These are phyloP conservation scores for Globisporangium barbulae DNA, from an alignment of 352 stramenopile species.

Conservation along the genomic window DNA sequence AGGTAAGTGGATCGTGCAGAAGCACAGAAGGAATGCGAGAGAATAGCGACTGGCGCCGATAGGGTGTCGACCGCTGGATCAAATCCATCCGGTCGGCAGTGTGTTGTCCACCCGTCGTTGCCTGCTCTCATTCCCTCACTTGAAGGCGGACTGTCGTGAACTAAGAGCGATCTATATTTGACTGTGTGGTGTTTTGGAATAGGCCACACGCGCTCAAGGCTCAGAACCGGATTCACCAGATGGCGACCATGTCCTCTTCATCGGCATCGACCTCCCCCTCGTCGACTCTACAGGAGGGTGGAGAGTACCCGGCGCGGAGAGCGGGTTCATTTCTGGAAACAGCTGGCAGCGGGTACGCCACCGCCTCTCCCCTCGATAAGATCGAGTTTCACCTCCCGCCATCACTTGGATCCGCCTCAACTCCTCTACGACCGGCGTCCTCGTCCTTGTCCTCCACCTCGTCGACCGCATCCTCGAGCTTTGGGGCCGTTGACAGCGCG, in stretches of 20 bases:
- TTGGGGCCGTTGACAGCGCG: constrained; percentile 19
- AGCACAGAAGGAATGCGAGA: background rate
- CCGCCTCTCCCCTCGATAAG: constrained; percentile 24
- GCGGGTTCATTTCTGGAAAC: constrained; percentile 20
- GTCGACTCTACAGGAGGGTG: constrained; percentile 10
- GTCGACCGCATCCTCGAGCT: constrained; percentile 14
- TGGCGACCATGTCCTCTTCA: constrained; percentile 19
- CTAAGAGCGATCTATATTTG: constrained; percentile 9
- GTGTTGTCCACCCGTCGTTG: background rate
- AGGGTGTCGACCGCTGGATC: constrained; percentile 9
- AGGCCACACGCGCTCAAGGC: background rate
- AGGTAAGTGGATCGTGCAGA: constrained; percentile 1
- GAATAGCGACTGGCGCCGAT: background rate
- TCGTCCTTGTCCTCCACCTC: constrained; percentile 19
- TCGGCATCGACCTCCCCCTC: constrained; percentile 8
- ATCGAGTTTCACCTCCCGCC: constrained; percentile 24
- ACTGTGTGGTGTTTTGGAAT: constrained; percentile 3
- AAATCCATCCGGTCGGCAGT: constrained; percentile 13
- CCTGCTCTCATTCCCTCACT: background rate
- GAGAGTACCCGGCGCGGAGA: constrained; percentile 14
- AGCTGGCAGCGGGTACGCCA: constrained; percentile 15
- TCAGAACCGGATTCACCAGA: constrained; percentile 22
- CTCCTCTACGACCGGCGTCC: constrained; percentile 10
- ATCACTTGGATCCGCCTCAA: constrained; percentile 9
- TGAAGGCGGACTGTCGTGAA: background rate